These are phyloP conservation scores for Aspergillus funiculosus DNA, from an alignment of 495 filamentous ascomycete genomes.

Conservation along the genomic window DNA sequence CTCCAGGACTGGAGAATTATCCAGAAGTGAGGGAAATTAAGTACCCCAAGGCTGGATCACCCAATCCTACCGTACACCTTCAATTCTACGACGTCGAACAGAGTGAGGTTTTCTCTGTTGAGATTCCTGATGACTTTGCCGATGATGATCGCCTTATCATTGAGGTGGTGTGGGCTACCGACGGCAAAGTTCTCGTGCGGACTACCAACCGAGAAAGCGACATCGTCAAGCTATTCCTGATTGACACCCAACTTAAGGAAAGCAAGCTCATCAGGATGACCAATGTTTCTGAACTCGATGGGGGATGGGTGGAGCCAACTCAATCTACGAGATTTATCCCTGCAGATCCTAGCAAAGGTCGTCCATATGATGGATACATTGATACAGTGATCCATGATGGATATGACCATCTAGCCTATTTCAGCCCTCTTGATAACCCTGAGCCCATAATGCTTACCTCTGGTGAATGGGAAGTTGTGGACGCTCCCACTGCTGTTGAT, in stretches of 20 bases:
- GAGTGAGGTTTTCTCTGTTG: conserved; percentile 71
- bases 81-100: conserved; percentile 85
- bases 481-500: conserved; percentile 84
- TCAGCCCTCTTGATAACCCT: conserved; percentile 80
- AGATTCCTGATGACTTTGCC: conserved; percentile 68
- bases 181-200: conserved; percentile 70
- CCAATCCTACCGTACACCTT: conserved; percentile 82
- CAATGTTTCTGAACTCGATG: conserved; percentile 76
- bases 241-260: conserved; percentile 70
- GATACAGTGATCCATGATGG: conserved; percentile 85
- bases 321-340: conserved; percentile 83
- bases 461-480: conserved; percentile 88
- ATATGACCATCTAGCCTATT: conserved; percentile 89
- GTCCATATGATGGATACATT: conserved; percentile 81
- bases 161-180: conserved; percentile 84
- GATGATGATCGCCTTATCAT: conserved; percentile 87
- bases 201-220: conserved; percentile 96
- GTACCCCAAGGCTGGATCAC: conserved; percentile 92
- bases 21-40: conserved; percentile 90
- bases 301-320: conserved; percentile 95
- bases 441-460: conserved; percentile 78
- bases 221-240: conserved; percentile 72
- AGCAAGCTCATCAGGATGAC: conserved; percentile 72
- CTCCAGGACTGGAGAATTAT: conserved; percentile 75
- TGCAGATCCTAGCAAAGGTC: conserved; percentile 69